phyloP scores from a whole-genome alignment of 176 grass and related monocot genomes.

The Olyra latifolia region DNA sequence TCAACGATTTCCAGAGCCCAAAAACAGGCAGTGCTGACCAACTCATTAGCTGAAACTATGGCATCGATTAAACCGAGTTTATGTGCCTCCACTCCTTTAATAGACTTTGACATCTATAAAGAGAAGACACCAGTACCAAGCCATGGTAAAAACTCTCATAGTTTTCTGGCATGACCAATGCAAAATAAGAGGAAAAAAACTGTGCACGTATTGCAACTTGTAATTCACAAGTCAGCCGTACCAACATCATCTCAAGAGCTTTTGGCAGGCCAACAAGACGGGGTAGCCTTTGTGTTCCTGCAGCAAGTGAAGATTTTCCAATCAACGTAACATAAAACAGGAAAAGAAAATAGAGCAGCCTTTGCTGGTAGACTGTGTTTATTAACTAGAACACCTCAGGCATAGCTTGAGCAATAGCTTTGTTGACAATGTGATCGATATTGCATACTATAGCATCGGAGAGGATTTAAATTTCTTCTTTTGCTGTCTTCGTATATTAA shows the following conservation, averaged over 20 bases:
- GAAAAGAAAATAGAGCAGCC: slow-evolving; percentile 12
- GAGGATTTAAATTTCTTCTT: neutral
- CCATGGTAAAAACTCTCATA: slow-evolving; percentile 1
- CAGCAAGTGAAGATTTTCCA: slow-evolving; percentile 23
- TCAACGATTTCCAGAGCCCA: slow-evolving; percentile 76
- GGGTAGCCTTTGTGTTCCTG: slow-evolving; percentile 87
- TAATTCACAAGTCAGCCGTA: slow-evolving; percentile 37
- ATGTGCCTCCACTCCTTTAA: slow-evolving; percentile 75
- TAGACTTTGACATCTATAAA: slow-evolving; percentile 71
- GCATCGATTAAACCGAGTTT: slow-evolving; percentile 67
- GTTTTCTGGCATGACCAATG: slow-evolving; percentile 24
- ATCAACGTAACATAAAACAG: neutral
- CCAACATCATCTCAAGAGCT: slow-evolving; percentile 87
- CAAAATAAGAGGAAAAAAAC: neutral
- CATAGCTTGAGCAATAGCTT: neutral
- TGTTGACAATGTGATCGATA: neutral
- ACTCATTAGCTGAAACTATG: slow-evolving; percentile 54
- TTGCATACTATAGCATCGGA: neutral
- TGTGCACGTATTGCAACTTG: neutral
- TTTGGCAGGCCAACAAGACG: slow-evolving; percentile 86
- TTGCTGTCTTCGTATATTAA: neutral
- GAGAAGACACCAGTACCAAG: slow-evolving; percentile 10
- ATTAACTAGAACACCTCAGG: neutral
- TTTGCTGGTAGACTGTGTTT: neutral
- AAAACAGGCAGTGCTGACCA: slow-evolving; percentile 55